phyloP scores from a whole-genome alignment of 208 protist genomes.

The Tetramitus jugosus region DNA sequence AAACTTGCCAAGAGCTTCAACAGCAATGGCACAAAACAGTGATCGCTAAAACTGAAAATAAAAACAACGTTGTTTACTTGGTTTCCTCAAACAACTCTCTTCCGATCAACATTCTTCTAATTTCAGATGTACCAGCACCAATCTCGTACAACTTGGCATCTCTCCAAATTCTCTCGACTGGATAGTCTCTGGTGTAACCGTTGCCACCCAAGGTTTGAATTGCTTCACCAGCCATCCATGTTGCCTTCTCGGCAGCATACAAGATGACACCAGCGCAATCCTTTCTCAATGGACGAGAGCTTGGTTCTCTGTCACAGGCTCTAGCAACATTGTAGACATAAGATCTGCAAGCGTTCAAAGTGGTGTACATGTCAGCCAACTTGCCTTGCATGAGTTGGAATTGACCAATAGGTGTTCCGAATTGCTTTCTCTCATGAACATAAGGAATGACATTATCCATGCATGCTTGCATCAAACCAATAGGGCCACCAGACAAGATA shows the following conservation, averaged over 20 bases:
- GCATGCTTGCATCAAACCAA: slow-evolving; percentile 58
- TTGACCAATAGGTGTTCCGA: slow-evolving; percentile 55
- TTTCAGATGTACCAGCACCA: slow-evolving; percentile 79
- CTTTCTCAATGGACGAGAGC: slow-evolving; percentile 6
- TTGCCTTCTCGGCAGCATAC: slow-evolving; percentile 59
- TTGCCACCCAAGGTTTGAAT: slow-evolving; percentile 80
- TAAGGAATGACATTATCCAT: slow-evolving; percentile 66
- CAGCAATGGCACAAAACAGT: no score
- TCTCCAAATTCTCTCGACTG: slow-evolving; percentile 81
- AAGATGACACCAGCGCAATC: slow-evolving; percentile 64
- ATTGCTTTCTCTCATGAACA: slow-evolving; percentile 65
- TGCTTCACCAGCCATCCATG: slow-evolving; percentile 57
- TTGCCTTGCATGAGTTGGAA: slow-evolving; percentile 74
- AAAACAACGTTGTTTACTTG: no score
- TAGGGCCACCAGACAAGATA: slow-evolving; percentile 52
- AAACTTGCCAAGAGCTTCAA: no score
- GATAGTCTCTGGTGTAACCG: slow-evolving; percentile 80
- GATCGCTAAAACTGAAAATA: no score
- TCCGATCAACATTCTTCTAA: slow-evolving; percentile 67
- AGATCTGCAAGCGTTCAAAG: slow-evolving; percentile 41
- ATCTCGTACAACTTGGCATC: slow-evolving; percentile 84
- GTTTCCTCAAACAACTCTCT: slow-evolving; percentile 22
- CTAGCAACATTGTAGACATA: slow-evolving; percentile 55
- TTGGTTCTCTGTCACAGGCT: slow-evolving; percentile 39
- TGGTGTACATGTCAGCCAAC: slow-evolving; percentile 69